A percentile compares a stretch with the other conserved stretches of the same genome.
phyloP scores from a whole-genome alignment of 75 land plant species.

The Pinus taeda region DNA sequence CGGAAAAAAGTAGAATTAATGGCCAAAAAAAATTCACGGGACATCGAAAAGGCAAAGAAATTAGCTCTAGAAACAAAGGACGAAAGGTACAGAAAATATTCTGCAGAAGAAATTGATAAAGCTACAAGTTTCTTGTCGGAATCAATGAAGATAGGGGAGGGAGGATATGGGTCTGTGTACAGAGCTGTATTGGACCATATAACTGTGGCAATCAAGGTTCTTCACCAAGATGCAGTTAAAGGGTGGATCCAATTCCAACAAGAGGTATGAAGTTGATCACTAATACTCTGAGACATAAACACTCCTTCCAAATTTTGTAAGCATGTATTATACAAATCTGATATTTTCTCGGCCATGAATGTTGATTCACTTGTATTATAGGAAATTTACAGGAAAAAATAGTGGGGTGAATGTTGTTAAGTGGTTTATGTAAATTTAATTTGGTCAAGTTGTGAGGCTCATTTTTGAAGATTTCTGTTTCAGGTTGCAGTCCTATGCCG shows the following conservation, averaged over 20 bases:
- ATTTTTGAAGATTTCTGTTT: neutral
- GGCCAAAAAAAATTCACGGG: constrained; percentile 19
- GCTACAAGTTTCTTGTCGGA: constrained; percentile 19
- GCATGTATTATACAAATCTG: neutral
- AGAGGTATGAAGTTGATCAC: constrained; percentile 46
- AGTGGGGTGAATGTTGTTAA: neutral
- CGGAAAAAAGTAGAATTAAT: constrained; percentile 27
- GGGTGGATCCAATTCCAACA: constrained; percentile 59
- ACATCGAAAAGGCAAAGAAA: constrained; percentile 22
- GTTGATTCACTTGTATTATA: neutral
- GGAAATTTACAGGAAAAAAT: neutral
- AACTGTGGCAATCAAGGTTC: constrained; percentile 25
- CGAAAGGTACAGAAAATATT: constrained; percentile 14
- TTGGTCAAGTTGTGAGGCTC: neutral
- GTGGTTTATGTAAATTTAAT: too few species aligned
- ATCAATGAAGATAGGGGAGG: constrained; percentile 25
- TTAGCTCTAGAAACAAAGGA: neutral
- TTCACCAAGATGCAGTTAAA: constrained; percentile 32
- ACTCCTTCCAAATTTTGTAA: too few species aligned
- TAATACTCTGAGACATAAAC: too few species aligned
- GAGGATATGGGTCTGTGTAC: constrained; percentile 33
- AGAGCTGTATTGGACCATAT: constrained; percentile 18
- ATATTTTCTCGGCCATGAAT: neutral
- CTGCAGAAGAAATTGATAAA: constrained; percentile 16
- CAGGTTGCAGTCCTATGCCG: constrained; percentile 33